phyloP scores from a whole-genome alignment of 176 grass and related monocot species.

The Puya raimondii region DNA sequence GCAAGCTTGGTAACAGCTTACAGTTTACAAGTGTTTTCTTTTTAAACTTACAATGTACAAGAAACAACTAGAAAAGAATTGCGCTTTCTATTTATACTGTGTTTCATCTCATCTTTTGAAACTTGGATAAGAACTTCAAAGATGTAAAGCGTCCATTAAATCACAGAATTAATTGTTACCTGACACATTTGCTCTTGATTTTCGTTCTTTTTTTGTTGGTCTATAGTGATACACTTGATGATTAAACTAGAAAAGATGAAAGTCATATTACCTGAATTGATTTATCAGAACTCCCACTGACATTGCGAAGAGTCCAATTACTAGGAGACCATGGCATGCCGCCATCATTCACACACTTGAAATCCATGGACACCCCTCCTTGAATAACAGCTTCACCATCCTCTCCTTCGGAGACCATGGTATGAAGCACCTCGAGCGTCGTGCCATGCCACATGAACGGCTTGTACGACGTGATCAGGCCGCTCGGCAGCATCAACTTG shows the following conservation, averaged over 20 bases:
- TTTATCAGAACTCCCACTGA: conserved; percentile 34
- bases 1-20: too few species aligned
- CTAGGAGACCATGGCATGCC: conserved; percentile 27
- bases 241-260: neutral
- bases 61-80: too few species aligned
- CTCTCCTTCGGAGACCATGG: conserved; percentile 31
- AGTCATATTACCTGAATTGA: conserved; percentile 46
- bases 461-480: conserved; percentile 74
- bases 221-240: too few species aligned
- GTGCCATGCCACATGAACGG: conserved; percentile 81
- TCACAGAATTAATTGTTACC: neutral
- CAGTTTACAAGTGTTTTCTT: too few species aligned
- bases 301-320: conserved; percentile 47
- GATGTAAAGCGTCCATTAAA: neutral
- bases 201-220: neutral
- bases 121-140: too few species aligned
- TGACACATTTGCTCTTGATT: neutral
- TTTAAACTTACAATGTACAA: too few species aligned
- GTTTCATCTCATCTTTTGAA: too few species aligned
- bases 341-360: conserved; percentile 20
- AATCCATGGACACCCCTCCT: conserved; percentile 48
- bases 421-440: conserved; percentile 54
- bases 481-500: conserved; percentile 67
- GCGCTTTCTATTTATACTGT: too few species aligned
- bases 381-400: conserved; percentile 27